These are phyloP conservation scores for Acarospora socialis DNA, from an alignment of 2,329 filamentous ascomycete species.

Conservation along the genomic window DNA sequence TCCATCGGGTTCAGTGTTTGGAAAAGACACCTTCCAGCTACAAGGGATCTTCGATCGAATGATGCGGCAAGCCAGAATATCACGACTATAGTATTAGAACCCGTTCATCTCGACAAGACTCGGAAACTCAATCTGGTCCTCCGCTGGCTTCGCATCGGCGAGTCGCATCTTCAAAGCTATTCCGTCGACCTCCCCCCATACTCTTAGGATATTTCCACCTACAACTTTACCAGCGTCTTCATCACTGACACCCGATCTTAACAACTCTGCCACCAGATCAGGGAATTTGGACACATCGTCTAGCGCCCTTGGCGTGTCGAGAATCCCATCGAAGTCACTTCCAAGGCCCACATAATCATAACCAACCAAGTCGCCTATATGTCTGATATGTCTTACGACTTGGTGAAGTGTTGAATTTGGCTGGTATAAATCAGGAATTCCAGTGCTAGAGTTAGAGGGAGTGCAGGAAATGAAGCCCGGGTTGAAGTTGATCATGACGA, in stretches of 20 bases:
- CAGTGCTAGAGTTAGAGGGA: slow-evolving; percentile 39
- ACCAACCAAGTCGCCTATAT: slow-evolving; percentile 72
- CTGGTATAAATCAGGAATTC: slow-evolving; percentile 53
- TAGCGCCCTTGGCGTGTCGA: slow-evolving; percentile 51
- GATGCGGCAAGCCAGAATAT: too few relatives aligned
- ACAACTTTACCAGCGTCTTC: slow-evolving; percentile 53
- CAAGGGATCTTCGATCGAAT: too few relatives aligned
- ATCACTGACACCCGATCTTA: slow-evolving; percentile 54
- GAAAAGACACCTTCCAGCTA: too few relatives aligned
- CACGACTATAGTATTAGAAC: too few relatives aligned
- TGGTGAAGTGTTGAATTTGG: slow-evolving; percentile 67
- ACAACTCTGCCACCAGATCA: slow-evolving; percentile 53
- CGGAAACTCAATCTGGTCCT: too few relatives aligned
- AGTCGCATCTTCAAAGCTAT: too few relatives aligned
- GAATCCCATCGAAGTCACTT: slow-evolving; percentile 68
- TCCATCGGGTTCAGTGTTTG: too few relatives aligned
- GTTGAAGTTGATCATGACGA: slow-evolving; percentile 87
- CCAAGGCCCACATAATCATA: slow-evolving; percentile 81
- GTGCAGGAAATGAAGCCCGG: slow-evolving; percentile 72
- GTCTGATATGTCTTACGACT: slow-evolving; percentile 63
- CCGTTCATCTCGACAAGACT: too few relatives aligned
- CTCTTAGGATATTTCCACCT: slow-evolving; percentile 59
- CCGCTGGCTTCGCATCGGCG: too few relatives aligned
- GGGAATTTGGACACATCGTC: slow-evolving; percentile 70
- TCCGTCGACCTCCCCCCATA: slow-evolving; percentile 24